Percentiles rank a stretch among this genome's conserved stretches.
Conservation (phyloP, 306 rosid species). For the Hippophae tibetana region DNA sequence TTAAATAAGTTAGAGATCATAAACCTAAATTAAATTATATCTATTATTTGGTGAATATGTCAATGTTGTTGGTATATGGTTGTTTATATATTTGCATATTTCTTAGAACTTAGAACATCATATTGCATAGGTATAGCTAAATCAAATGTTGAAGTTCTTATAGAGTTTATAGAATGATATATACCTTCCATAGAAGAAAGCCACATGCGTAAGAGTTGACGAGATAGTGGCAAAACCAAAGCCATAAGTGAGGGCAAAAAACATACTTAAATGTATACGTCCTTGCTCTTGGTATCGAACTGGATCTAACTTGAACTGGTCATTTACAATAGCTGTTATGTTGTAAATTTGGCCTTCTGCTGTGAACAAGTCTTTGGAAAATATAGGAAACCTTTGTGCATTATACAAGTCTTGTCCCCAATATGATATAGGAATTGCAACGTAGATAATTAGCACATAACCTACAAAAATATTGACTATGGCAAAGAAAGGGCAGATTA, state of each 20-base stretch:
- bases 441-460: constrained; percentile 35
- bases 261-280: constrained; percentile 46
- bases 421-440: constrained; percentile 44
- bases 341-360: constrained; percentile 43
- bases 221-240: constrained; percentile 78
- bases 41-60: too few species aligned
- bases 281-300: constrained; percentile 47
- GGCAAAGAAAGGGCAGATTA: constrained; percentile 66
- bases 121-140: background rate
- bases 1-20: too few species aligned
- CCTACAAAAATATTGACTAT: constrained; percentile 58
- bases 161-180: background rate
- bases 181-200: constrained; percentile 70
- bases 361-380: constrained; percentile 65
- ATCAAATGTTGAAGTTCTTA: background rate
- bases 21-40: too few species aligned
- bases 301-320: constrained; percentile 46
- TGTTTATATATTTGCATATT: too few species aligned
- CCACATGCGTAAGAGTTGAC: constrained; percentile 64
- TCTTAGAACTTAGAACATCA: too few species aligned
- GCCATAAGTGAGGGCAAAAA: constrained; percentile 60
- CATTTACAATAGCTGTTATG: constrained; percentile 51
- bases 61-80: too few species aligned
- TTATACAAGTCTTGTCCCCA: constrained; percentile 49
- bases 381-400: constrained; percentile 59